These are phyloP conservation scores for Senecio squalidus DNA, from an alignment of 140 eudicot species.

Conservation along the genomic window DNA sequence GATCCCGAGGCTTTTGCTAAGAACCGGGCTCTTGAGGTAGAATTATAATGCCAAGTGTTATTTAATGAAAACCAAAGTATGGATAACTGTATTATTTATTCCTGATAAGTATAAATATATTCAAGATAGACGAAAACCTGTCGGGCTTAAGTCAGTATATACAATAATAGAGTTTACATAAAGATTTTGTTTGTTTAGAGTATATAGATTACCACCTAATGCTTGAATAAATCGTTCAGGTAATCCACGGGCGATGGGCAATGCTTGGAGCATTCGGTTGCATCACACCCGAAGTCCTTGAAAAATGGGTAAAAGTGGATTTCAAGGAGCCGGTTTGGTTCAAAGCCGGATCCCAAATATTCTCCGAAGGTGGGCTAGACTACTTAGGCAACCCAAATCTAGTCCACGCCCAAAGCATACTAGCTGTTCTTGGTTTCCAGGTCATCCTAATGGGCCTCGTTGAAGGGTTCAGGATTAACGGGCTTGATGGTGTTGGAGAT, in stretches of 20 bases:
- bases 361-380: constrained; percentile 93
- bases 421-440: constrained; percentile 80
- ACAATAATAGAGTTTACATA: too few species aligned
- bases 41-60: too few species aligned
- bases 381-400: constrained; percentile 94
- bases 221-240: constrained; percentile 20
- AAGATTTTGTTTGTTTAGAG: not conserved
- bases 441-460: constrained; percentile 88
- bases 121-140: too few species aligned
- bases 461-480: constrained; percentile 82
- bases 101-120: too few species aligned
- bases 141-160: too few species aligned
- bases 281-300: constrained; percentile 85
- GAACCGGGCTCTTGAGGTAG: constrained; percentile 94
- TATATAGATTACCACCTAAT: not conserved
- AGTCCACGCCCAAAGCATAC: constrained; percentile 94
- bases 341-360: constrained; percentile 97
- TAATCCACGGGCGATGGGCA: constrained; percentile 93
- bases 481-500: constrained; percentile 85
- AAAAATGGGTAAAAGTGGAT: constrained; percentile 75
- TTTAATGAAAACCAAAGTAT: too few species aligned
- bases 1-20: constrained; percentile 95
- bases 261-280: constrained; percentile 95
- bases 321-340: constrained; percentile 98
- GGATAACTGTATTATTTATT: too few species aligned